These are phyloP conservation scores for Quercus variabilis DNA, from an alignment of 306 rosid genomes.

Conservation along the genomic window DNA sequence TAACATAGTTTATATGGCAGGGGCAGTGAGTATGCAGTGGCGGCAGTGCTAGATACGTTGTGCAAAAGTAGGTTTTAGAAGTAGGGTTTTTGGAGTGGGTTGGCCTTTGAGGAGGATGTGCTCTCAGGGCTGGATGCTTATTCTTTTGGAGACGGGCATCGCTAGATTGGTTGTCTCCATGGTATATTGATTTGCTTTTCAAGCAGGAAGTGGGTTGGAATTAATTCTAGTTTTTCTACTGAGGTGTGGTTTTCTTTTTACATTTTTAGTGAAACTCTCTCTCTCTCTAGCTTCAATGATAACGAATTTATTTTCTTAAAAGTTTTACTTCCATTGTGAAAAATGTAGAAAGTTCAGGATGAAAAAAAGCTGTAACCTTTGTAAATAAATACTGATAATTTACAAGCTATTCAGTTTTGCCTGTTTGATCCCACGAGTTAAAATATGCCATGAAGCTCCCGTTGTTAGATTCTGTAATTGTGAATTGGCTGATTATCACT, in stretches of 20 bases:
- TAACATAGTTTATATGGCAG: slow-evolving; percentile 25
- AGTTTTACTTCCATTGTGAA: slow-evolving; percentile 47
- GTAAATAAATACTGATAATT: slow-evolving; percentile 68
- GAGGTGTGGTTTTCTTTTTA: slow-evolving; percentile 39
- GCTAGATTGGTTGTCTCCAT: slow-evolving; percentile 46
- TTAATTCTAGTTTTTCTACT: slow-evolving; percentile 35
- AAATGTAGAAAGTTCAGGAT: slow-evolving; percentile 41
- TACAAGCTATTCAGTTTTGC: slow-evolving; percentile 54
- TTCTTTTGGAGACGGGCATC: slow-evolving; percentile 84
- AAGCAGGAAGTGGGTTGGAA: slow-evolving; percentile 39
- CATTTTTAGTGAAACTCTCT: slow-evolving; percentile 32
- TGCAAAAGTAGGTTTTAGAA: slow-evolving; percentile 51
- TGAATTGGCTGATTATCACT: neutral
- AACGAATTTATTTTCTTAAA: slow-evolving; percentile 41
- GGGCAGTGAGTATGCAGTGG: slow-evolving; percentile 43
- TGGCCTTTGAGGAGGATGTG: slow-evolving; percentile 47
- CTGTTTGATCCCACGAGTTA: slow-evolving; percentile 30
- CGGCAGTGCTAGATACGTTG: slow-evolving; percentile 39
- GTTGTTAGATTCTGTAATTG: neutral
- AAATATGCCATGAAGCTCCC: neutral
- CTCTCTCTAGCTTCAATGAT: slow-evolving; percentile 35
- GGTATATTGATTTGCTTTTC: slow-evolving; percentile 61
- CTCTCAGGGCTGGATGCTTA: slow-evolving; percentile 42
- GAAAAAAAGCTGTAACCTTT: slow-evolving; percentile 50
- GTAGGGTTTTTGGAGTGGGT: slow-evolving; percentile 50